phyloP scores from a whole-genome alignment of 2,329 filamentous ascomycete species.

The Madurella mycetomatis region DNA sequence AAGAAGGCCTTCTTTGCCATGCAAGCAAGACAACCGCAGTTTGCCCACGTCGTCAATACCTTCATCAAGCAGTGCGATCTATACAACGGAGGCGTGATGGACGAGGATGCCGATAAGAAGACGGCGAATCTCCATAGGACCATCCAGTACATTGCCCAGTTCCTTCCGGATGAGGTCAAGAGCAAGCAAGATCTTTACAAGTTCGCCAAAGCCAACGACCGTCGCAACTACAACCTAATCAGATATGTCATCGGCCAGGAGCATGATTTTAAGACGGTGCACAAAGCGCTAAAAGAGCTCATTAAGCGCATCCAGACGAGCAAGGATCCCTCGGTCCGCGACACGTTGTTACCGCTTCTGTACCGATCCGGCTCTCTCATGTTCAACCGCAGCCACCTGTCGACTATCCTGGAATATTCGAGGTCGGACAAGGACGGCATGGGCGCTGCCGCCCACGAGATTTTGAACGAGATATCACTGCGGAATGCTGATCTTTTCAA shows the following conservation, averaged over 20 bases:
- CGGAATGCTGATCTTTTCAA: conserved; percentile 88
- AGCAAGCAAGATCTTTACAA: conserved; percentile 76
- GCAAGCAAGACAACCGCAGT: conserved; percentile 70
- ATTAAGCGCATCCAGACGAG: conserved; percentile 72
- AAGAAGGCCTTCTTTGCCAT: conserved; percentile 86
- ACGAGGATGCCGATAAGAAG: conserved; percentile 63
- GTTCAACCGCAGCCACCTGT: conserved; percentile 91
- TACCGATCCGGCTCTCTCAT: conserved; percentile 80
- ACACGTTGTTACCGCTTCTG: conserved; percentile 76
- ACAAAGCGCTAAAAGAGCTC: conserved; percentile 85
- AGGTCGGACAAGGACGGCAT: conserved; percentile 77
- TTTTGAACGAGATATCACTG: conserved; percentile 88
- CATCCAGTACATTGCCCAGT: conserved; percentile 67
- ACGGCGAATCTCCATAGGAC: conserved; percentile 68
- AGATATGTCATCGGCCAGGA: conserved; percentile 79
- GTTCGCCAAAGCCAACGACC: conserved; percentile 87
- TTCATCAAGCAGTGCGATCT: conserved; percentile 82
- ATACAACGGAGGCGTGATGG: conserved; percentile 82
- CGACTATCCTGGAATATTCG: conserved; percentile 82
- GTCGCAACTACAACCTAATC: conserved; percentile 83
- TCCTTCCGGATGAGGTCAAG: conserved; percentile 69
- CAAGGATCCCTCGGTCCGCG: conserved; percentile 61
- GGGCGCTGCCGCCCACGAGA: conserved; percentile 74
- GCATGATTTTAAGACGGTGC: conserved; percentile 87
- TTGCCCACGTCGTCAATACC: conserved; percentile 67